Conservation (phyloP, 78 protist species). For the Dictyostelium discoideum region DNA sequence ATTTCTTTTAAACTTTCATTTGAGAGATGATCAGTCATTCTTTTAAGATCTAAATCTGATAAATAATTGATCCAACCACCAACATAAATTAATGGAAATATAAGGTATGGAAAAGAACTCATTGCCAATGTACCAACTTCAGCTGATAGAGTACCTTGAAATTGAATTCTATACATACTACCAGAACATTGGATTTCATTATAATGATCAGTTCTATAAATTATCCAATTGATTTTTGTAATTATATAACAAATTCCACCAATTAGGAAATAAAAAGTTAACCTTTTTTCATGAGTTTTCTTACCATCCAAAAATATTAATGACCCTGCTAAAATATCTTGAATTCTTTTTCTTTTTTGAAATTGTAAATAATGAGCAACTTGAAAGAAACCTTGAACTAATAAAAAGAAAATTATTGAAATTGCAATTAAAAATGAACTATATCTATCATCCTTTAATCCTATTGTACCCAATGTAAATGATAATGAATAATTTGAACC, state of each 20-base stretch:
- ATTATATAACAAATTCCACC: background rate
- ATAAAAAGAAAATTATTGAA: background rate
- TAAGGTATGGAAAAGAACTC: background rate
- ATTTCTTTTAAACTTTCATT: background rate
- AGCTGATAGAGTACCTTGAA: background rate
- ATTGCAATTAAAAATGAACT: background rate
- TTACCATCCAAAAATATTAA: background rate
- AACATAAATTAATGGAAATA: background rate
- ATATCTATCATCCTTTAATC: background rate
- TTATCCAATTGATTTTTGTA: background rate
- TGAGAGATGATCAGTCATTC: background rate
- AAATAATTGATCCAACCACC: slow-evolving; percentile 2
- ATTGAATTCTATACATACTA: background rate
- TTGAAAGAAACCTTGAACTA: background rate
- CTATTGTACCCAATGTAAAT: background rate
- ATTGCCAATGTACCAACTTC: background rate
- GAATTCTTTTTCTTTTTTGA: slow-evolving; percentile 19
- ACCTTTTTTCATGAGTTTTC: background rate
- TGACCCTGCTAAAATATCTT: background rate
- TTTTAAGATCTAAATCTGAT: background rate
- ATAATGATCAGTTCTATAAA: background rate
- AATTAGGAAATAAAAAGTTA: background rate
- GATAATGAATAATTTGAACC: background rate
- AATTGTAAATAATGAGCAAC: background rate
- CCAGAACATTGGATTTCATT: background rate